Base-by-base conservation (phyloP, 1,284 basidiomycete genomes). In the Leccinum subrobustum region DNA sequence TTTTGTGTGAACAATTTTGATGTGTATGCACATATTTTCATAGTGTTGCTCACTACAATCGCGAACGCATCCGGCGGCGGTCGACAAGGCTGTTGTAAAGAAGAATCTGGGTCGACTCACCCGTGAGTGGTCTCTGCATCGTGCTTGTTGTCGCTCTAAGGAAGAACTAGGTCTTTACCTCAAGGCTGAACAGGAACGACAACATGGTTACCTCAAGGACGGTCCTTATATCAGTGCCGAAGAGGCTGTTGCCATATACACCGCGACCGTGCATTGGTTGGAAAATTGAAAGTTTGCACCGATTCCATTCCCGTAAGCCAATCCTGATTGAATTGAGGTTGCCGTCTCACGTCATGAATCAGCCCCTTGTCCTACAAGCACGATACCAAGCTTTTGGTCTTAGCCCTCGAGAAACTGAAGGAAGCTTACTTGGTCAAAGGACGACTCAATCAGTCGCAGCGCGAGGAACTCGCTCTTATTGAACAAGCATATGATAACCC, bases 41-140 rank as follows among this genome's bases (percentile, higher is more conserved):
- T 58, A 87, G 86, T 9, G 93, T 96, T 61, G 93, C 93, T 14
- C 93, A 96, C 72, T 95, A 95, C 75, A 95, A 95, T 69, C 93
- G 96, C 62, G 95, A 95, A 72, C 93, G 93, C 80, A 96, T 96
- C 63, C 87, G 94, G 56, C 92, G 95, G 99, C 97, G 0, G 97
- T 99, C 65, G 97, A 99, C 80, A 99, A 99, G 79, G 97, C 97
- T 6, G 97, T 99, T 42, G 92, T 95, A 16, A 95, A 95, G 82
- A 96, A 96, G 94, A 25, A 25, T 25, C 25, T 25, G 25, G 25
- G 93, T 62, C 90, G 93, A 70, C 82, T 96, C 50, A 95, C 93
- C 62, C 91, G 93, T 82, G 67, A 73, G 79, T 79, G 58, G 33
- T 59, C 3, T 31, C 59, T 42, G 3, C 64, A 51, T 50, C 4